Conservation (phyloP, 148 eudicot genomes). For the Cornus controversa region DNA sequence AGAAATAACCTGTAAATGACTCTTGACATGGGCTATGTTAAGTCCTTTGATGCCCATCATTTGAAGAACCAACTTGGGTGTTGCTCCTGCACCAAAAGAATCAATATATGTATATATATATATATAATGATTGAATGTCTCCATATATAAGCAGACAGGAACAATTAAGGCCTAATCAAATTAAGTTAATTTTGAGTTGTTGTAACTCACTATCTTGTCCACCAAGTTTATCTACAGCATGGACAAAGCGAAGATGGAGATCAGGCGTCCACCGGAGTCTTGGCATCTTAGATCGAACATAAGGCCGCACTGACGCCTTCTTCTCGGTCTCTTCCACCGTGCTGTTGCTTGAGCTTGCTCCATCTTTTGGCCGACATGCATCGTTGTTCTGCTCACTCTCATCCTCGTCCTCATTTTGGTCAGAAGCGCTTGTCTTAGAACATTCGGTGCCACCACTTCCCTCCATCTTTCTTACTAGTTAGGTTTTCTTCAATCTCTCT, state of each 20-base stretch:
- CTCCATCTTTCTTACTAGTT: constrained; percentile 27
- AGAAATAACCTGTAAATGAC: constrained; percentile 73
- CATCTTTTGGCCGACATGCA: constrained; percentile 29
- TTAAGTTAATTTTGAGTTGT: neutral
- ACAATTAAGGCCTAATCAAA: neutral
- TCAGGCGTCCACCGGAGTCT: constrained; percentile 93
- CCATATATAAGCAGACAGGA: neutral
- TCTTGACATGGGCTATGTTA: constrained; percentile 89
- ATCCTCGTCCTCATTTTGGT: constrained; percentile 18
- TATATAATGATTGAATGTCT: too few relatives aligned
- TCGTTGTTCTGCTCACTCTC: constrained; percentile 36
- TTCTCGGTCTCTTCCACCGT: constrained; percentile 63
- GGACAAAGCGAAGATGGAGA: constrained; percentile 73
- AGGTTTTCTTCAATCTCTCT: neutral
- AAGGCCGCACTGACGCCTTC: constrained; percentile 58
- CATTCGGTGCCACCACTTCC: constrained; percentile 34
- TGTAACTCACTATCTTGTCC: constrained; percentile 73
- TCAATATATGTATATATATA: neutral
- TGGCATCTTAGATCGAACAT: constrained; percentile 75
- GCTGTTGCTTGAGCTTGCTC: constrained; percentile 71
- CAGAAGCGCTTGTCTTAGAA: constrained; percentile 36
- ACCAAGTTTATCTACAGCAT: constrained; percentile 77
- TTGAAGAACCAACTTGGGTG: constrained; percentile 86
- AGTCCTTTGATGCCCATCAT: constrained; percentile 79
- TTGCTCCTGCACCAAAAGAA: constrained; percentile 58